Evolutionary conservation across 805 yeast genomes (phyloP).

Genomic region (Yamadazyma paraphyllophila): DNA sequence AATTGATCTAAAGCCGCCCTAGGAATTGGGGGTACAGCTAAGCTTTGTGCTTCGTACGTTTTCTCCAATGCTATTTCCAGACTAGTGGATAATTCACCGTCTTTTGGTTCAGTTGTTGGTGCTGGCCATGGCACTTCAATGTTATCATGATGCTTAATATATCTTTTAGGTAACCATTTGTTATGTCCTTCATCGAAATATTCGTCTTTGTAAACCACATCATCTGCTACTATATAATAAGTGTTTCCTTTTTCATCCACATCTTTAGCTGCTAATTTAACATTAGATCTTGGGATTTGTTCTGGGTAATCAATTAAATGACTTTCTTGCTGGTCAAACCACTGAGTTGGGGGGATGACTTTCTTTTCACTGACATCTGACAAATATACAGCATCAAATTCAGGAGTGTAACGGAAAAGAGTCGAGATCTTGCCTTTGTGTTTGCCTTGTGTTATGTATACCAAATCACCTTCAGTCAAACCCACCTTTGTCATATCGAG

Average conservation of each 20-base stretch:
- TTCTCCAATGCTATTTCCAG: conserved; percentile 62
- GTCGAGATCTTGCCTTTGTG: conserved; percentile 73
- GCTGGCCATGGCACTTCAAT: conserved; percentile 89
- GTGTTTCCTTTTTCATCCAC: conserved; percentile 62
- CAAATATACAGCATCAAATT: conserved; percentile 61
- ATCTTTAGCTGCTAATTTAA: conserved; percentile 77
- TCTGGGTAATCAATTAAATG: conserved; percentile 72
- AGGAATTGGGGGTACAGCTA: conserved; percentile 71
- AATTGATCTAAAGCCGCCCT: conserved; percentile 60
- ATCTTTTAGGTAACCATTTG: conserved; percentile 72
- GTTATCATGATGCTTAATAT: conserved; percentile 65
- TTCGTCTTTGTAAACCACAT: conserved; percentile 61
- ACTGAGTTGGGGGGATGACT: conserved; percentile 68
- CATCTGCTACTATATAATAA: conserved; percentile 76
- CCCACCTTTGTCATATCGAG: conserved; percentile 54
- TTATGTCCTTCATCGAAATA: conserved; percentile 76
- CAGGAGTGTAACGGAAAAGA: conserved; percentile 56
- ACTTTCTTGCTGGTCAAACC: conserved; percentile 70
- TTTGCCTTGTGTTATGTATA: conserved; percentile 66
- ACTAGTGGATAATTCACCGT: conserved; percentile 57
- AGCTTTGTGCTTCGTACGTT: conserved; percentile 68
- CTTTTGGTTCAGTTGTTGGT: conserved; percentile 53
- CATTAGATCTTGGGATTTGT: conserved; percentile 55
- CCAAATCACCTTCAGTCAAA: conserved; percentile 73
- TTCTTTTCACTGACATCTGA: conserved; percentile 66